Percentiles rank a stretch among this genome's conserved stretches.
Evolutionary conservation across 2,329 filamentous ascomycete species (phyloP).

Genomic region (Fusarium secorum): DNA sequence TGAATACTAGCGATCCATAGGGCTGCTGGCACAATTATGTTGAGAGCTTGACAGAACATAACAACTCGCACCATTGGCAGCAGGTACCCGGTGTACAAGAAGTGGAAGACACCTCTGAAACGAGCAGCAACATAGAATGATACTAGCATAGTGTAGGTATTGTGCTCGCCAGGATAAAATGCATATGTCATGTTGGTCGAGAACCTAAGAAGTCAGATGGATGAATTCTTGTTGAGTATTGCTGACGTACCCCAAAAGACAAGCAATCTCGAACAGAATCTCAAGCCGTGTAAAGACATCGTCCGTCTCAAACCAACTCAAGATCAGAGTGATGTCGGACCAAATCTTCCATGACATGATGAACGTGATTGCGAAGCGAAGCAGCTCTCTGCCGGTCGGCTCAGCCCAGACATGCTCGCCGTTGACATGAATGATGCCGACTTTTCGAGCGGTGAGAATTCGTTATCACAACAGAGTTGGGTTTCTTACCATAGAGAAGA

Average conservation of each 20-base stretch:
- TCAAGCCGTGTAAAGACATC: slow-evolving; percentile 66
- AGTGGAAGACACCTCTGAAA: slow-evolving; percentile 60
- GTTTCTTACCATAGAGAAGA: slow-evolving; percentile 58
- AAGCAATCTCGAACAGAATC: slow-evolving; percentile 68
- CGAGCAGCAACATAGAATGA: slow-evolving; percentile 68
- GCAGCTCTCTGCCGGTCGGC: slow-evolving; percentile 61
- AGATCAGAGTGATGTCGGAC: slow-evolving; percentile 63
- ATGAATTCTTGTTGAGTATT: background rate
- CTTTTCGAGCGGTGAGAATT: slow-evolving; percentile 38
- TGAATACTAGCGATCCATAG: slow-evolving; percentile 70
- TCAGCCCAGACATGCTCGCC: slow-evolving; percentile 67
- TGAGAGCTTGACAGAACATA: slow-evolving; percentile 59
- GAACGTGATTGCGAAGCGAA: slow-evolving; percentile 68
- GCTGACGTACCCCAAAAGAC: slow-evolving; percentile 60
- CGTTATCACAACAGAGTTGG: background rate
- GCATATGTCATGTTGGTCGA: slow-evolving; percentile 69
- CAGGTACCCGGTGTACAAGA: slow-evolving; percentile 53
- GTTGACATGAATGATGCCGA: slow-evolving; percentile 70
- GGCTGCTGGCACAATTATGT: slow-evolving; percentile 56
- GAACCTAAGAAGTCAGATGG: slow-evolving; percentile 47
- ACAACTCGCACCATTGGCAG: slow-evolving; percentile 66
- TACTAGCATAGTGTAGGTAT: slow-evolving; percentile 66
- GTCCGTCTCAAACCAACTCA: slow-evolving; percentile 70
- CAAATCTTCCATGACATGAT: slow-evolving; percentile 71
- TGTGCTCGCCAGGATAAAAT: slow-evolving; percentile 54